Evolutionary conservation across 2,329 filamentous ascomycete genomes (phyloP).

Genomic region (Colletotrichum caudatum): DNA sequence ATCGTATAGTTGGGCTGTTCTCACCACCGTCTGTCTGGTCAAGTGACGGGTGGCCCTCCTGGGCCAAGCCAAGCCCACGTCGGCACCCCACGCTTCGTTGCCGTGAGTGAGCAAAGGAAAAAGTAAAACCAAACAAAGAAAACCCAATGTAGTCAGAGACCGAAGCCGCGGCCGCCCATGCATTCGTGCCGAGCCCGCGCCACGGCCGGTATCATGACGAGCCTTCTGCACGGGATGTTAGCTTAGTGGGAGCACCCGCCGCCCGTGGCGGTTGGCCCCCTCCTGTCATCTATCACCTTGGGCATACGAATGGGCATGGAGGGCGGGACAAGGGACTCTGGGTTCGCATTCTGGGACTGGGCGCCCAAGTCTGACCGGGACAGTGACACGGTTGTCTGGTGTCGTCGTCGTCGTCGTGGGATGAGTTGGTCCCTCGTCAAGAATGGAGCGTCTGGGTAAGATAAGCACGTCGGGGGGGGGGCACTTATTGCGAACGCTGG

Average conservation of each 20-base stretch:
- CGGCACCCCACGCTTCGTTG: constrained; percentile 12
- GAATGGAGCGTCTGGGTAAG: constrained; percentile 16
- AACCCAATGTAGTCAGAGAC: neutral
- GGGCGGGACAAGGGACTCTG: constrained; percentile 10
- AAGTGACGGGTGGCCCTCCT: constrained; percentile 15
- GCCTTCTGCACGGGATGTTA: constrained; percentile 8
- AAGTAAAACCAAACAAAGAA: too few species aligned
- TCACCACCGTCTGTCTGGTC: constrained; percentile 11
- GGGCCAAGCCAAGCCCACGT: constrained; percentile 21
- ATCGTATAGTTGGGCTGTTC: neutral
- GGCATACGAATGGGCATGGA: constrained; percentile 2
- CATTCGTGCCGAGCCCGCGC: constrained; percentile 4
- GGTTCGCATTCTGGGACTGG: neutral
- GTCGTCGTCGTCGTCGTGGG: neutral
- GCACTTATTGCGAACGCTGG: constrained; percentile 1
- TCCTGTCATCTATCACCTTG: constrained; percentile 4
- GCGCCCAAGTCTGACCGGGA: constrained; percentile 9
- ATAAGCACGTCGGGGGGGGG: constrained; percentile 11
- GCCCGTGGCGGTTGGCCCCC: constrained; percentile 2
- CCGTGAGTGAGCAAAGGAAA: neutral
- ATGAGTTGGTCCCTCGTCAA: constrained; percentile 12
- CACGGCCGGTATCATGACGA: constrained; percentile 11
- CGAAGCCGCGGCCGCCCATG: constrained; percentile 13
- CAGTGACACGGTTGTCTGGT: constrained; percentile 10
- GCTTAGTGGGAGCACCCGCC: constrained; percentile 16